phyloP scores from a whole-genome alignment of 1,284 basidiomycete species.

The Ustilago curta region DNA sequence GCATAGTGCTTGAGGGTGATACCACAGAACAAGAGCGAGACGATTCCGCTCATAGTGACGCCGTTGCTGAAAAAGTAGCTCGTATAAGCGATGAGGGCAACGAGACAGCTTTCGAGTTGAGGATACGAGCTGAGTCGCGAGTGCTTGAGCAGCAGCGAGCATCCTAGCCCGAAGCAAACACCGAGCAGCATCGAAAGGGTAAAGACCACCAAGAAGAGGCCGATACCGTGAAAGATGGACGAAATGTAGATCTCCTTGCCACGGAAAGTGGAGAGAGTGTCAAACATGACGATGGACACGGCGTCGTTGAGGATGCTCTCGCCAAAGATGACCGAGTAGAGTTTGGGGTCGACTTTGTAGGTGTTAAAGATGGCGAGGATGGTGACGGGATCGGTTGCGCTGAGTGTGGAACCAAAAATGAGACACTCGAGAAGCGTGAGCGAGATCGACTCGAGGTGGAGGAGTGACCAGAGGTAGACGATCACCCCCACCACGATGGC shows the following conservation, averaged over 20 bases:
- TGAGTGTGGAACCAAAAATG: constrained; percentile 94
- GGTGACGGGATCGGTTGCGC: constrained; percentile 97
- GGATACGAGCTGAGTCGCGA: constrained; percentile 88
- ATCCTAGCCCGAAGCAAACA: constrained; percentile 86
- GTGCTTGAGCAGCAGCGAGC: constrained; percentile 95
- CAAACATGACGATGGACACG: constrained; percentile 99
- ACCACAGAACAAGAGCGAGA: constrained; percentile 96
- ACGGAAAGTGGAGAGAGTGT: constrained; percentile 92
- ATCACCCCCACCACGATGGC: constrained; percentile 95
- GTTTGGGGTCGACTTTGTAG: constrained; percentile 97
- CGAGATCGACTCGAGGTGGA: constrained; percentile 74
- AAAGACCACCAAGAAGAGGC: constrained; percentile 96
- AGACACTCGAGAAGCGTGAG: constrained; percentile 79
- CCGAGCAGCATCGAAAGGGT: constrained; percentile 92
- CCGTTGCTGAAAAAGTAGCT: constrained; percentile 98
- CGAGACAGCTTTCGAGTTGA: constrained; percentile 86
- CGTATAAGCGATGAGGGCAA: constrained; percentile 93
- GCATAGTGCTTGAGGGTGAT: constrained; percentile 99
- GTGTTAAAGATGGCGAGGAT: constrained; percentile 99
- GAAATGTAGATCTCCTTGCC: constrained; percentile 86
- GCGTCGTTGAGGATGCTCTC: constrained; percentile 98
- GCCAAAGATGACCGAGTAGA: constrained; percentile 98
- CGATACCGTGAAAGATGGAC: constrained; percentile 92
- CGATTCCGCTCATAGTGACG: constrained; percentile 93
- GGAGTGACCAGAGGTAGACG: constrained; percentile 92